phyloP scores from a whole-genome alignment of 495 filamentous ascomycete genomes.

The Patellaria atrata region DNA sequence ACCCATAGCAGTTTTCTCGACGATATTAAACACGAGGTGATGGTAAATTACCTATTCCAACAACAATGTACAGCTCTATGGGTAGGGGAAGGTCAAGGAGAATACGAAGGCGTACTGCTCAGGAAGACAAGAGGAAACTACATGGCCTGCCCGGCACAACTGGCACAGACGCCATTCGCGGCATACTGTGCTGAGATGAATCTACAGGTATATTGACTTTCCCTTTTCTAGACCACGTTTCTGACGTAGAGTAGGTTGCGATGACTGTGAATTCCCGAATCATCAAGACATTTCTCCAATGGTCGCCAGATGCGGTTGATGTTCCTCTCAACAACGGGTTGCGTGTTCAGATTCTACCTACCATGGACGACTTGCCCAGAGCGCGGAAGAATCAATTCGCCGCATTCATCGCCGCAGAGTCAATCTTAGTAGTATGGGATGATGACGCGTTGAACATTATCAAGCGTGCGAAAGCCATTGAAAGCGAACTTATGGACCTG shows the following conservation, averaged over 20 bases:
- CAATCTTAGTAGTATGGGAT: constrained; percentile 59
- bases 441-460: constrained; percentile 58
- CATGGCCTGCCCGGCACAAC: constrained; percentile 50
- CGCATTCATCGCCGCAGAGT: constrained; percentile 56
- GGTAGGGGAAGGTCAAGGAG: constrained; percentile 49
- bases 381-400: constrained; percentile 64
- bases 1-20: constrained; percentile 47
- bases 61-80: constrained; percentile 58
- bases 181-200: constrained; percentile 51
- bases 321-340: constrained; percentile 64
- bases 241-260: constrained; percentile 37
- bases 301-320: constrained; percentile 54
- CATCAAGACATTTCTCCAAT: constrained; percentile 58
- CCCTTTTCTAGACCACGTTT: too few species aligned
- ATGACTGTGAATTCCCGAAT: constrained; percentile 68
- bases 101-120: constrained; percentile 56
- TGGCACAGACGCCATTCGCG: constrained; percentile 43
- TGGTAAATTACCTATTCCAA: constrained; percentile 71
- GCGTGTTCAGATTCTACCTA: constrained; percentile 56
- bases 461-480: constrained; percentile 48
- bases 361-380: constrained; percentile 48
- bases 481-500: constrained; percentile 57
- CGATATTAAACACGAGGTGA: constrained; percentile 70
- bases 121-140: constrained; percentile 52
- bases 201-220: constrained; percentile 42